These are phyloP conservation scores for Plasmodium knowlesi DNA, from an alignment of 169 alveolate species.

Conservation along the genomic window DNA sequence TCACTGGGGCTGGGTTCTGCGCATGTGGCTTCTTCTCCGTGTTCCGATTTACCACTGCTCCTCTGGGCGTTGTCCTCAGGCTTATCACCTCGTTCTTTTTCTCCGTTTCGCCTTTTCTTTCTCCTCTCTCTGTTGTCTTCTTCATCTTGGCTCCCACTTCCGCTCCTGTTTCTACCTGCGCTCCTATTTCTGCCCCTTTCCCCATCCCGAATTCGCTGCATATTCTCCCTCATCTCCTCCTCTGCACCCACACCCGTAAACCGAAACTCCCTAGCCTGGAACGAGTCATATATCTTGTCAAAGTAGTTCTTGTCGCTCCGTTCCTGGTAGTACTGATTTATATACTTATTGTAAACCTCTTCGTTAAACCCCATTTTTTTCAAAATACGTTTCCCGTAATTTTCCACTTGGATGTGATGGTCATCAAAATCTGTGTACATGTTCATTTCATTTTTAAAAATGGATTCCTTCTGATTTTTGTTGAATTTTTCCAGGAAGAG, in stretches of 20 bases:
- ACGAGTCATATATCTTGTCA: conserved; percentile 38
- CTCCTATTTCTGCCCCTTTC: not conserved
- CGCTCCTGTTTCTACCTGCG: not conserved
- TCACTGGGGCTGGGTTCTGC: not conserved
- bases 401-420: conserved; percentile 39
- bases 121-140: not conserved
- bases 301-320: conserved; percentile 35
- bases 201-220: conserved; percentile 21
- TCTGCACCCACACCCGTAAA: conserved; percentile 75
- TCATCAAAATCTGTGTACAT: conserved; percentile 64
- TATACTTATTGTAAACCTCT: conserved; percentile 45
- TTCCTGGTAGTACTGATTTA: conserved; percentile 61
- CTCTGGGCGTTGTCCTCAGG: not conserved
- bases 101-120: not conserved
- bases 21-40: not conserved
- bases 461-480: conserved; percentile 28
- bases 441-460: conserved; percentile 45
- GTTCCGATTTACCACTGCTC: not conserved
- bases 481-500: conserved; percentile 22
- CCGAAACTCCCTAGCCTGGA: conserved; percentile 32
- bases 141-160: not conserved
- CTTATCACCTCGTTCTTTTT: not conserved
- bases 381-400: conserved; percentile 39
- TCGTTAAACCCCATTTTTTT: conserved; percentile 66
- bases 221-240: conserved; percentile 57